Conservation (phyloP, 2,329 filamentous ascomycete genomes). For the Fusarium nelsonii region DNA sequence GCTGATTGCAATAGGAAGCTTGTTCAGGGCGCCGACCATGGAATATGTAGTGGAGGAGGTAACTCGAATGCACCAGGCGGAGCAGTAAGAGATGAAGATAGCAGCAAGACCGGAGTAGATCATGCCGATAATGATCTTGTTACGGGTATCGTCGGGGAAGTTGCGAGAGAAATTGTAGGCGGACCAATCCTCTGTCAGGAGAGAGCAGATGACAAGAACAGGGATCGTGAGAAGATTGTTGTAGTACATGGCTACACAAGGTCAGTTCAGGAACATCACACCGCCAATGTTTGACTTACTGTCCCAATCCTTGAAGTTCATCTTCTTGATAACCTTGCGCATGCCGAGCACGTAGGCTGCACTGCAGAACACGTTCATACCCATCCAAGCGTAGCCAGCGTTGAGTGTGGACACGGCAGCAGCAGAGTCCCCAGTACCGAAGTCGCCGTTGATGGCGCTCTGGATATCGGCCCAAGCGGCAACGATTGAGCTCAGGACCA, state of each 20-base stretch:
- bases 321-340: constrained; percentile 99
- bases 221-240: constrained; percentile 98
- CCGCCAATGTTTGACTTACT: constrained; percentile 71
- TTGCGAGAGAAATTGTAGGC: constrained; percentile 83
- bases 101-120: constrained; percentile 92
- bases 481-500: constrained; percentile 94
- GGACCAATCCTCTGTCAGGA: constrained; percentile 94
- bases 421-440: constrained; percentile 69
- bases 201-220: constrained; percentile 83
- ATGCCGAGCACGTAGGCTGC: constrained; percentile 91
- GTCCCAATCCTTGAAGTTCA: constrained; percentile 99
- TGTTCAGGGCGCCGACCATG: constrained; percentile 98
- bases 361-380: constrained; percentile 94
- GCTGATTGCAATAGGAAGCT: constrained; percentile 92
- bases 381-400: constrained; percentile 97
- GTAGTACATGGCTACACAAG: constrained; percentile 93
- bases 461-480: constrained; percentile 98
- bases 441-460: constrained; percentile 77
- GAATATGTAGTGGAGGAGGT: constrained; percentile 98
- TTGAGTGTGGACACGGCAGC: constrained; percentile 89
- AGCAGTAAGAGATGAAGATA: constrained; percentile 99
- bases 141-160: constrained; percentile 86
- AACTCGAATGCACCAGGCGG: constrained; percentile 97
- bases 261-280: constrained; percentile 49
- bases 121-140: constrained; percentile 86